Percentiles rank a stretch among this genome's conserved stretches.
These are phyloP conservation scores for Dictyostelium brefeldianum DNA, from an alignment of 78 protist genomes.

Conservation along the genomic window DNA sequence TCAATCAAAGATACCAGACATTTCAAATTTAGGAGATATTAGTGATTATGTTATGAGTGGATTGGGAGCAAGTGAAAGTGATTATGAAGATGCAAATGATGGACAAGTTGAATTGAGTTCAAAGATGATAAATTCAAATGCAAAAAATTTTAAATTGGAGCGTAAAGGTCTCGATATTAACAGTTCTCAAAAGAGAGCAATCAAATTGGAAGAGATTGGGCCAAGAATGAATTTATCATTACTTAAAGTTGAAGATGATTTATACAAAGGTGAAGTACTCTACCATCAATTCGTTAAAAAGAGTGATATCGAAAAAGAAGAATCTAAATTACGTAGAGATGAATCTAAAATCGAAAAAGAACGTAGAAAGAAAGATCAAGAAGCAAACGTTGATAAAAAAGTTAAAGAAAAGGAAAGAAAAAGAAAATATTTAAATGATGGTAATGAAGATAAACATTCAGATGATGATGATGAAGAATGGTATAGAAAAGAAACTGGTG, in stretches of 20 bases:
- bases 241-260: constrained; percentile 88
- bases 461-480: constrained; percentile 88
- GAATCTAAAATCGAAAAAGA: constrained; percentile 53
- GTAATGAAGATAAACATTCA: constrained; percentile 23
- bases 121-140: constrained; percentile 11
- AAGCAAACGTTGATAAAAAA: constrained; percentile 42
- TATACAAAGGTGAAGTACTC: constrained; percentile 86
- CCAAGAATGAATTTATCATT: constrained; percentile 88
- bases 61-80: constrained; percentile 71
- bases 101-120: constrained; percentile 56
- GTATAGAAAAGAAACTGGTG: constrained; percentile 87
- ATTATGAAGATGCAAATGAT: constrained; percentile 82
- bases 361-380: constrained; percentile 70
- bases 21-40: constrained; percentile 71
- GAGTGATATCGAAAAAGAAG: constrained; percentile 34
- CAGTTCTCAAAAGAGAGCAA: constrained; percentile 65
- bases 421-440: constrained; percentile 23
- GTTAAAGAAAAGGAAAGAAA: constrained; percentile 42
- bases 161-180: constrained; percentile 21
- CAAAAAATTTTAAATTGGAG: constrained; percentile 14
- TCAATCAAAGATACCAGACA: constrained; percentile 64
- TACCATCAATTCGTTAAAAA: constrained; percentile 74
- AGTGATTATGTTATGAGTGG: constrained; percentile 75
- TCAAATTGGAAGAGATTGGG: constrained; percentile 88
- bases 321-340: constrained; percentile 11